Conservation (phyloP, 2,329 filamentous ascomycete species). For the Chrysoporthe deuterocubensis region DNA sequence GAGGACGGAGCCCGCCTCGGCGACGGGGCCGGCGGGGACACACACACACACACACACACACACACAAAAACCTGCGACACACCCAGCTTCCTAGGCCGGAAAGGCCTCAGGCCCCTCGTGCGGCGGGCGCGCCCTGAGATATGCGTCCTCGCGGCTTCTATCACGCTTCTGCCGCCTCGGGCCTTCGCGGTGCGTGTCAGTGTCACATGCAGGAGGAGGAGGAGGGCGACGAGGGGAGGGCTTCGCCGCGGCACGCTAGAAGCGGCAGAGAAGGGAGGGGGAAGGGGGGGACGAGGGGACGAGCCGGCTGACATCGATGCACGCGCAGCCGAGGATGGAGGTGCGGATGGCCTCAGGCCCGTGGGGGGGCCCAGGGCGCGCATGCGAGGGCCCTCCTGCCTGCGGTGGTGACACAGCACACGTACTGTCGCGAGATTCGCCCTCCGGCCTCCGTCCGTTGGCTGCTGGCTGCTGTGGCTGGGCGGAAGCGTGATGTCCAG, state of each 20-base stretch:
- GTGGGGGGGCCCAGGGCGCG: not conserved
- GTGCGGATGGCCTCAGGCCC: not conserved
- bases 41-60: too few relatives aligned
- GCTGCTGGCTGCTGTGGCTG: not conserved
- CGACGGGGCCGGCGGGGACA: too few relatives aligned
- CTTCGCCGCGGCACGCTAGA: not conserved
- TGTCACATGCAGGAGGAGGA: constrained; percentile 6
- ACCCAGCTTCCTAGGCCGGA: constrained; percentile 23
- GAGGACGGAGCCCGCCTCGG: not conserved
- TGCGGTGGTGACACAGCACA: not conserved
- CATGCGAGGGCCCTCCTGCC: not conserved
- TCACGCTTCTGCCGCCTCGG: constrained; percentile 18
- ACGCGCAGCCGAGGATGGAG: not conserved
- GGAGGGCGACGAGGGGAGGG: not conserved
- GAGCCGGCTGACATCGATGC: not conserved
- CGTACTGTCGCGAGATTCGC: not conserved
- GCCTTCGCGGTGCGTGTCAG: not conserved
- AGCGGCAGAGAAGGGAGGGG: not conserved
- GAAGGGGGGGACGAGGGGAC: not conserved
- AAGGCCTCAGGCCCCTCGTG: constrained; percentile 12
- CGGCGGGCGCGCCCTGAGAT: not conserved
- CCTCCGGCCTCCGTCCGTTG: constrained; percentile 11
- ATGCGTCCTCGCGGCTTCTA: constrained; percentile 12
- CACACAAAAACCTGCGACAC: not conserved
- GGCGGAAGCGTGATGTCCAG: not conserved